A percentile compares a stretch with the other conserved stretches of the same genome.
Conservation (phyloP, 139 green algal genomes). For the Chlamydomonas sp. region DNA sequence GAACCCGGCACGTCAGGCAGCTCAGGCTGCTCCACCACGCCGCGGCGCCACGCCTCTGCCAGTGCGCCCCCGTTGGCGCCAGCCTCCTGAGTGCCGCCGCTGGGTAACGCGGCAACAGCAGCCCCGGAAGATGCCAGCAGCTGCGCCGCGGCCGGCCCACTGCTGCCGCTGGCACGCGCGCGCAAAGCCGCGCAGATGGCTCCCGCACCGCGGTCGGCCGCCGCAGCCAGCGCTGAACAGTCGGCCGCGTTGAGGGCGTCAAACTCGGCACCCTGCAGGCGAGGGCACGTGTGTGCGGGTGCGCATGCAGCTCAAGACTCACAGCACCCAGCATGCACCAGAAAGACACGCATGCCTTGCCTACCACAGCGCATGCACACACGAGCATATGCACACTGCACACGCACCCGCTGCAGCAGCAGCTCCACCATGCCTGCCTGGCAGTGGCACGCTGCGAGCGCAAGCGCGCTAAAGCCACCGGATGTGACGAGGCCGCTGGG, state of each 20-base stretch:
- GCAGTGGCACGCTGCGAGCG: conserved; percentile 31
- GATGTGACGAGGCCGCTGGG: conserved; percentile 31
- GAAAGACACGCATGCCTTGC: too few species aligned
- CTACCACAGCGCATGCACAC: not conserved
- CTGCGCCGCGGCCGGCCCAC: too few species aligned
- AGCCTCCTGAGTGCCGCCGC: too few species aligned
- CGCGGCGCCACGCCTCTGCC: too few species aligned
- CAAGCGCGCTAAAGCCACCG: conserved; percentile 32
- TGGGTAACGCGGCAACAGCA: too few species aligned
- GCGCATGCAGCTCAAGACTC: too few species aligned
- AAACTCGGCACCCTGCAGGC: conserved; percentile 23
- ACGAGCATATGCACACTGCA: not conserved
- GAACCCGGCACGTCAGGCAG: too few species aligned
- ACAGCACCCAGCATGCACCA: too few species aligned
- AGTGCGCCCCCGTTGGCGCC: too few species aligned
- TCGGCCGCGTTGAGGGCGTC: conserved; percentile 38
- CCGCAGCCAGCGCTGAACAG: conserved; percentile 32
- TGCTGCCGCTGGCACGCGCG: conserved; percentile 5
- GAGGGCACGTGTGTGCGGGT: not conserved
- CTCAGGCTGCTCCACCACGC: too few species aligned
- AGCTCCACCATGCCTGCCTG: conserved; percentile 31
- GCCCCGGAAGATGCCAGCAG: too few species aligned
- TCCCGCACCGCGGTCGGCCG: conserved; percentile 28
- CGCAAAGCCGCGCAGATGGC: not conserved
- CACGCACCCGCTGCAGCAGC: conserved; percentile 27